A percentile compares a stretch with the other conserved stretches of the same genome.
phyloP scores from a whole-genome alignment of 805 yeast genomes.

The Ogataea nonfermentans region DNA sequence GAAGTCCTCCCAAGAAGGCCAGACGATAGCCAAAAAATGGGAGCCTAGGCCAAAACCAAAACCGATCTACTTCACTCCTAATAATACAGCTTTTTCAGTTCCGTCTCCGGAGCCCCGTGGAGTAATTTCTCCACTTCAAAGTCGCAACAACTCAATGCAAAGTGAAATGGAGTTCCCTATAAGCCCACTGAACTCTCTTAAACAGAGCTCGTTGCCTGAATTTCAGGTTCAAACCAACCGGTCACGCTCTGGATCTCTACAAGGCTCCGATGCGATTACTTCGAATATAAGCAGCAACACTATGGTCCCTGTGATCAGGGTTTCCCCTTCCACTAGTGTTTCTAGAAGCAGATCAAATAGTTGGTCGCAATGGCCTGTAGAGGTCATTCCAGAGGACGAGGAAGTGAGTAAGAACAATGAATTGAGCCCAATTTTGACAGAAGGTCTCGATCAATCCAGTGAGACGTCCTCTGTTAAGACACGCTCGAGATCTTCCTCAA shows the following conservation, averaged over 20 bases:
- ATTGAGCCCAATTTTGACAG: background rate
- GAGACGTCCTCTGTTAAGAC: slow-evolving; percentile 13
- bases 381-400: slow-evolving; percentile 11
- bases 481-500: slow-evolving; percentile 24
- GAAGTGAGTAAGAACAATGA: background rate
- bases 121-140: slow-evolving; percentile 11
- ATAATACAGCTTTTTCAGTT: slow-evolving; percentile 7
- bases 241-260: slow-evolving; percentile 31
- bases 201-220: slow-evolving; percentile 22
- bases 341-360: slow-evolving; percentile 28
- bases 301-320: slow-evolving; percentile 10
- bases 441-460: slow-evolving; percentile 4
- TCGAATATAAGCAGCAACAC: slow-evolving; percentile 11
- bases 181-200: slow-evolving; percentile 33
- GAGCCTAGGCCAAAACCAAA: slow-evolving; percentile 26
- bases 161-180: slow-evolving; percentile 24
- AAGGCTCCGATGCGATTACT: slow-evolving; percentile 10
- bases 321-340: slow-evolving; percentile 14
- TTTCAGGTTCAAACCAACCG: slow-evolving; percentile 17
- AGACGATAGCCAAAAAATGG: slow-evolving; percentile 28
- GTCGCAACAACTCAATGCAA: slow-evolving; percentile 26
- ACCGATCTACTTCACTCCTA: slow-evolving; percentile 16
- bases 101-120: slow-evolving; percentile 3
- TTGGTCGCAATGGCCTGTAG: slow-evolving; percentile 24
- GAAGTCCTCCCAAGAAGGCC: slow-evolving; percentile 33